These are phyloP conservation scores for Antitrichia curtipendula DNA, from an alignment of 225 moss, liverwort and hornwort genomes.

Conservation along the genomic window DNA sequence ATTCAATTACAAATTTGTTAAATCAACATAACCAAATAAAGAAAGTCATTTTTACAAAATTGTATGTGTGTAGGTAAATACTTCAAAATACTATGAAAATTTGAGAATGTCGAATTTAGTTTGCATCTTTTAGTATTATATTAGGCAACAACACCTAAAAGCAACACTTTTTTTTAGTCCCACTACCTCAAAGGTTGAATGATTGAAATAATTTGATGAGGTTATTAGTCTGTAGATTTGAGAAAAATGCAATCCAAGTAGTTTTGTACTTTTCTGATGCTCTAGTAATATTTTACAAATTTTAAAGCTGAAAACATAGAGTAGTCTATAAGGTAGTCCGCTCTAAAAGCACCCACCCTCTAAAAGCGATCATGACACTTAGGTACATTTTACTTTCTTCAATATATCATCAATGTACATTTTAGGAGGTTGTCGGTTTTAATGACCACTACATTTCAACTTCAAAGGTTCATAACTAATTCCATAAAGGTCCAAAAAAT, in stretches of 20 bases:
- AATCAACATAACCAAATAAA: neutral
- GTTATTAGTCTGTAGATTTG: neutral
- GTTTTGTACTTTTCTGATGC: neutral
- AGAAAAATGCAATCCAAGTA: neutral
- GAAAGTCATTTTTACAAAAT: neutral
- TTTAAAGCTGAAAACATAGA: neutral
- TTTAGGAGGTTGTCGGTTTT: too few species aligned
- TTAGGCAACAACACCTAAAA: neutral
- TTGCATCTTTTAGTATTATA: neutral
- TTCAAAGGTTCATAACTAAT: too few species aligned
- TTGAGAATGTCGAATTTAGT: neutral
- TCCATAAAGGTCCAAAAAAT: too few species aligned
- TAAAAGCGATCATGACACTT: too few species aligned
- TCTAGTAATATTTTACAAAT: neutral
- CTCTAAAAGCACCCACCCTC: too few species aligned
- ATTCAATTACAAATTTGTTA: neutral
- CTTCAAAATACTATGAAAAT: neutral
- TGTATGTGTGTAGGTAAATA: neutral
- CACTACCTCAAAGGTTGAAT: fast-evolving
- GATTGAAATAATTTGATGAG: neutral
- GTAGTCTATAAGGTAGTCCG: too few species aligned
- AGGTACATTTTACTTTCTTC: too few species aligned
- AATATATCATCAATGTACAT: too few species aligned
- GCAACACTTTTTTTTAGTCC: neutral
- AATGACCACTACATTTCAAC: too few species aligned